Evolutionary conservation across 2,329 filamentous ascomycete genomes (phyloP), one percentile per base, ranked within the genome.

Genomic region (Pseudopithomyces maydicus): DNA sequence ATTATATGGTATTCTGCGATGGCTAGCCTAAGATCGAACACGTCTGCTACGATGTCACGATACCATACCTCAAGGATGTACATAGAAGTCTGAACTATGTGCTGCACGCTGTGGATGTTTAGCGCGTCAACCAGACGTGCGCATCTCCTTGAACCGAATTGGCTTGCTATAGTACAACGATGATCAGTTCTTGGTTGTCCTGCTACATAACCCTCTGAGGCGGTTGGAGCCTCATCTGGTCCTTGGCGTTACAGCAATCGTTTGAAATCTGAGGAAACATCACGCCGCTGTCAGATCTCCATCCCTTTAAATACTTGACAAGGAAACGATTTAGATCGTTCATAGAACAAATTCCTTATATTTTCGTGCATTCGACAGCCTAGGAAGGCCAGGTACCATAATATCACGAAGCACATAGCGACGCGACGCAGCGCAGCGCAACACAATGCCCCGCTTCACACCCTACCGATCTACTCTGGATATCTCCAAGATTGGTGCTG

Each of bases 201-300:
- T 23, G 23, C 43, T 33, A 23, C 15, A 19, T 2, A 4, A 8
- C 1, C 12, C 19, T 38, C 17, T 36, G 46, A 49, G 23, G 48
- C 36, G 22, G 38, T 15, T 33, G 36, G 35, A 41, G 20, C 35
- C 19, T 52, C 52, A 41, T 68, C 60, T 46, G 49, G 68, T 65
- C 61, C 58, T 66, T 67, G 62, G 69, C 63, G 68, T 70, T 64
- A 65, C 69, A 72, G 59, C 12, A 36, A 23, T 54, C 46, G 62
- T 64, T 58, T 68, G 62, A 67, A 51, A 51, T 43, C 20, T 26
- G n/a, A 39, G 56, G 51, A 52, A 46, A 52, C 51, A 54, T 50
- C 47, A 61, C 44, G 38, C 54, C 36, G 50, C 43, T 45, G 14
- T 6, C 8, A 36, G 29, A 22, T 38, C 32, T 19, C 29, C 35